Base-by-base conservation (phyloP, 192 early-diverging fungal species). In the Gamsiella multidivaricata region DNA sequence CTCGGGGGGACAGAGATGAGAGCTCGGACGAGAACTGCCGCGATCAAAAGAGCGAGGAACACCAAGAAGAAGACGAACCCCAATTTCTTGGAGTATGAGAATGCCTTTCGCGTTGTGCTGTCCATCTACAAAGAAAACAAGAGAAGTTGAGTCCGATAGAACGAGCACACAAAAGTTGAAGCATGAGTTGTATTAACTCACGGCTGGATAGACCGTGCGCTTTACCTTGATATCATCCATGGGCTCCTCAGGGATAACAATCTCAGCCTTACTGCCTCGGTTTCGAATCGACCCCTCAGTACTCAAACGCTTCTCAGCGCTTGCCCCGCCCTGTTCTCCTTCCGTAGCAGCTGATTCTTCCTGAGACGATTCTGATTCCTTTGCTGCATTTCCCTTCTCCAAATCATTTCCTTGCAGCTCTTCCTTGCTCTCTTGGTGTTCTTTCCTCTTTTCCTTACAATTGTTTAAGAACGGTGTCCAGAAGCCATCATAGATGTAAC, bases 11-110 rank as follows among this genome's bases (percentile, higher is more conserved):
- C 28, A 12, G 66, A 65, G 14, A 62, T 23, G 15, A 76, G 45
- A 2, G 73, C 46, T 0, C 75, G 53, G 25, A 88, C 64, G n/a
- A 83, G 60, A 29, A 89, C 75, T 1, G 79, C 49, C 23, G 79
- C 71, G 26, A 91, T 39, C 11, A 92, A 64, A 6, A 91, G 56
- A 18, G 69, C 62, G 2, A 90, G 18, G 72, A 82, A 86, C 31
- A 86, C 28, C 25, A 57, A 57, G 6, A 91, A 54, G 23, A 85
- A 71, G 15, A 81, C 8, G 0, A 87, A 54, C 10, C 82, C 87
- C 5, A 79, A 32, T 28, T 70, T 64, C 22, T 64, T 69, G 28
- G 73, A 68, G 36, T 82, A 82, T 15, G 63, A 65, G 54, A 67
- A 82, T 12, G 39, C 5, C 47, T 51, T 51, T 14, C 47, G 20